Conservation (phyloP, 2,329 filamentous ascomycete species). For the Aureobasidium uvarum region DNA sequence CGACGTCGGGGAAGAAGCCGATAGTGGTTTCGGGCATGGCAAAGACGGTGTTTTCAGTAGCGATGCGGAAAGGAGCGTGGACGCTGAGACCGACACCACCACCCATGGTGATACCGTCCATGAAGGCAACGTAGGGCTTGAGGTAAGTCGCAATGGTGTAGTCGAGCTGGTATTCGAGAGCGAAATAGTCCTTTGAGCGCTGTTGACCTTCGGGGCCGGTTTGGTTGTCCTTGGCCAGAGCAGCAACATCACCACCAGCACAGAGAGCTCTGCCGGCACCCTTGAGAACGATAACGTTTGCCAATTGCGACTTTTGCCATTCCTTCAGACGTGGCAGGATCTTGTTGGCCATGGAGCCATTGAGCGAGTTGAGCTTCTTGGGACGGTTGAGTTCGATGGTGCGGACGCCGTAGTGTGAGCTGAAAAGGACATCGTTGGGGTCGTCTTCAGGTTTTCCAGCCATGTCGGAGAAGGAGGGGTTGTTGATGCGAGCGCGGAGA, state of each 20-base stretch:
- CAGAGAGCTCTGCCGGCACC: slow-evolving; percentile 86
- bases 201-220: slow-evolving; percentile 67
- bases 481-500: slow-evolving; percentile 61
- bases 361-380: slow-evolving; percentile 85
- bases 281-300: slow-evolving; percentile 89
- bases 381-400: slow-evolving; percentile 94
- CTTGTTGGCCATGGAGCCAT: slow-evolving; percentile 92
- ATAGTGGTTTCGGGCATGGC: slow-evolving; percentile 99
- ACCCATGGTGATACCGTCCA: slow-evolving; percentile 99
- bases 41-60: slow-evolving; percentile 91
- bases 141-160: slow-evolving; percentile 90
- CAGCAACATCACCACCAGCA: slow-evolving; percentile 85
- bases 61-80: slow-evolving; percentile 94
- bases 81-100: slow-evolving; percentile 92
- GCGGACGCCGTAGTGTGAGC: slow-evolving; percentile 81
- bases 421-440: slow-evolving; percentile 88
- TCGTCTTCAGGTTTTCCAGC: slow-evolving; percentile 61
- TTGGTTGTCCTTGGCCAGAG: slow-evolving; percentile 71
- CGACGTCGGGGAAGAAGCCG: slow-evolving; percentile 98
- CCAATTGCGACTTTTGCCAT: slow-evolving; percentile 93
- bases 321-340: slow-evolving; percentile 82
- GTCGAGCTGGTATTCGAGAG: slow-evolving; percentile 91
- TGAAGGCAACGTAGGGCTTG: slow-evolving; percentile 92
- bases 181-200: slow-evolving; percentile 81
- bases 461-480: slow-evolving; percentile 34